phyloP scores from a whole-genome alignment of 192 early-diverging fungal genomes.

The Phlyctochytrium planicorne region DNA sequence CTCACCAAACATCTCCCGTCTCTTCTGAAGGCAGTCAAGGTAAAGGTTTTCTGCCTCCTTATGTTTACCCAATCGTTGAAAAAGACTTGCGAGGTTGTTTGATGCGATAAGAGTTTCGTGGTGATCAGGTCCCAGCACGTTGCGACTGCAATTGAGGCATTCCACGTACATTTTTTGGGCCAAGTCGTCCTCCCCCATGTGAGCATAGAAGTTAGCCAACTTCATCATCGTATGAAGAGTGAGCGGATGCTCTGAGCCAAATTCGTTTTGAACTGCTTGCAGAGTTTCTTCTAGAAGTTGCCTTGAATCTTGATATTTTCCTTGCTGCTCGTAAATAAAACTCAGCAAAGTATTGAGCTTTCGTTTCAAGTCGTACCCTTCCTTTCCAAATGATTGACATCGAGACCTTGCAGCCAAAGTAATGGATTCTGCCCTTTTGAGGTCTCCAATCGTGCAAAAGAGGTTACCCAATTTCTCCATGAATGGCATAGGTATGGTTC shows the following conservation, averaged over 20 bases:
- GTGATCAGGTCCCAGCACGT: constrained; percentile 18
- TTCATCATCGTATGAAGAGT: too few species aligned
- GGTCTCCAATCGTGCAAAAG: too few species aligned
- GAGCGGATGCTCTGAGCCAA: constrained; percentile 4
- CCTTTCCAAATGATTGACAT: too few species aligned
- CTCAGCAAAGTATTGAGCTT: too few species aligned
- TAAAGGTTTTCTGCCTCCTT: constrained; percentile 17
- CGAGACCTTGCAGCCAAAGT: too few species aligned
- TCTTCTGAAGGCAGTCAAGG: constrained; percentile 4
- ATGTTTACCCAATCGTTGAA: constrained; percentile 20
- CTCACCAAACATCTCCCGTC: constrained; percentile 11
- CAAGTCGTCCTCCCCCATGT: too few species aligned
- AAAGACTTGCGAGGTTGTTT: constrained; percentile 24
- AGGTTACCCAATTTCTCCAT: too few species aligned
- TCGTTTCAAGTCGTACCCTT: too few species aligned
- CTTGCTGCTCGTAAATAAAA: constrained; percentile 12
- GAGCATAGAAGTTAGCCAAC: too few species aligned
- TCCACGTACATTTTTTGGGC: not conserved
- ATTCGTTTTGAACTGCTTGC: not conserved
- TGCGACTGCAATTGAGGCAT: not conserved
- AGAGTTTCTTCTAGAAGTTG: constrained; percentile 3
- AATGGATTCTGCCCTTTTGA: too few species aligned
- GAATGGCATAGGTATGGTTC: too few species aligned
- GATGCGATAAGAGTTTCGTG: constrained; percentile 15
- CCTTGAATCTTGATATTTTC: constrained; percentile 9